Base-by-base conservation (phyloP, 2,329 filamentous ascomycete species). In the Balansia obtecta region DNA sequence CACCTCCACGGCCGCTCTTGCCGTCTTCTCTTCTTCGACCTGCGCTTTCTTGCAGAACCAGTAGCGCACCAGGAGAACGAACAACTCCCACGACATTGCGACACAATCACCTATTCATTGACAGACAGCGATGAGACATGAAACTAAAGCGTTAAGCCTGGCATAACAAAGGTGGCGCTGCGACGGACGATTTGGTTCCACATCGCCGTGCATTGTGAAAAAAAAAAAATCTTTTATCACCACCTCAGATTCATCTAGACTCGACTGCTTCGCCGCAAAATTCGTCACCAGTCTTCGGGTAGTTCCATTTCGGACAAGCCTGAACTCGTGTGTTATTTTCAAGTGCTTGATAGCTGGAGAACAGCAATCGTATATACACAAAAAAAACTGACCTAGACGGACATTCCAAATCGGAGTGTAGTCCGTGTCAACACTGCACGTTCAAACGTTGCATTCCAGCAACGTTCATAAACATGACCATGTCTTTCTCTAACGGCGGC, bases 401-500 rank as follows among this genome's bases (percentile, higher is more conserved):
- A 37, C 55, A 63, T 63, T 65, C 60, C 58, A 60, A 43, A 50
- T 53, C 53, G 43, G 45, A 48, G 50, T 55, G 48, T 53, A 55
- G 55, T 57, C 58, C 58, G 56, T 58, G 55, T 55, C 56, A 58
- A 39, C 52, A 44, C 50, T 52, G 34, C 33, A 20, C 15, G 47
- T 46, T 22, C 22, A 46, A 46, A 57, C 61, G 63, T 65, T 61
- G 58, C 61, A 61, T 54, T 54, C 52, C 52, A 49, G 40, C 48
- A 52, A 54, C 51, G 50, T 30, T 48, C 54, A 46, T 55, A 61
- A 50, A 53, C 52, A 71, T 57, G 62, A 80, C 44, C 12, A 57
- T 82, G 78, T 74, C 78, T 57, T 81, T 78, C 66, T 75, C 75
- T 47, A 78, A 75, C 62, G 69, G 86, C 64, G 87, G 87, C 61